Evolutionary conservation across 345 rosid species (phyloP).

Genomic region (Aegle marmelos): DNA sequence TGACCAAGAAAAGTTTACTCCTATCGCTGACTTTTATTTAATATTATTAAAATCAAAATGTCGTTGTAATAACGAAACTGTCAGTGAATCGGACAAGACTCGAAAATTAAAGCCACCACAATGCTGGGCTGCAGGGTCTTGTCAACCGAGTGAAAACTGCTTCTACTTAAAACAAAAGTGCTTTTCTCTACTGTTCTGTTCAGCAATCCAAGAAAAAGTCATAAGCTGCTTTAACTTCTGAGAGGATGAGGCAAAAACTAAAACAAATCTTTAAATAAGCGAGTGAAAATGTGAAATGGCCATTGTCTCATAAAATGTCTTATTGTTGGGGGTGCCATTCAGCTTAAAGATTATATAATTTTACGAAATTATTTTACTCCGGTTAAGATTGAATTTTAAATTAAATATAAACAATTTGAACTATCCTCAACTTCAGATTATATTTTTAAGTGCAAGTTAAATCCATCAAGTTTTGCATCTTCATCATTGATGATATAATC

Average conservation of each 20-base stretch:
- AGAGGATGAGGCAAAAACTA: no score
- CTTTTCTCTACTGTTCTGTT: not conserved
- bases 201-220: no score
- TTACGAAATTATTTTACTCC: no score
- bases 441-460: not conserved
- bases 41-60: not conserved
- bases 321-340: no score
- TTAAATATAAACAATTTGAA: no score
- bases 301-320: no score
- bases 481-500: not conserved
- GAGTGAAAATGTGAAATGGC: no score
- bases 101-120: not conserved
- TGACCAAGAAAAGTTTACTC: not conserved
- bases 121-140: not conserved
- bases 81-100: constrained; percentile 2
- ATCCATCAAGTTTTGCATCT: not conserved
- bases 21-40: not conserved
- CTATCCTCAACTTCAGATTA: rapidly evolving
- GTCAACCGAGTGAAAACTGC: not conserved
- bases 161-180: not conserved
- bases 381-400: no score
- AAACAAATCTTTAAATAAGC: no score
- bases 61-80: not conserved
- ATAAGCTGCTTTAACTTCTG: no score
- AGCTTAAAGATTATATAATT: no score